Evolutionary conservation across 106 monocot species (phyloP).

Genomic region (Chionographis japonica): DNA sequence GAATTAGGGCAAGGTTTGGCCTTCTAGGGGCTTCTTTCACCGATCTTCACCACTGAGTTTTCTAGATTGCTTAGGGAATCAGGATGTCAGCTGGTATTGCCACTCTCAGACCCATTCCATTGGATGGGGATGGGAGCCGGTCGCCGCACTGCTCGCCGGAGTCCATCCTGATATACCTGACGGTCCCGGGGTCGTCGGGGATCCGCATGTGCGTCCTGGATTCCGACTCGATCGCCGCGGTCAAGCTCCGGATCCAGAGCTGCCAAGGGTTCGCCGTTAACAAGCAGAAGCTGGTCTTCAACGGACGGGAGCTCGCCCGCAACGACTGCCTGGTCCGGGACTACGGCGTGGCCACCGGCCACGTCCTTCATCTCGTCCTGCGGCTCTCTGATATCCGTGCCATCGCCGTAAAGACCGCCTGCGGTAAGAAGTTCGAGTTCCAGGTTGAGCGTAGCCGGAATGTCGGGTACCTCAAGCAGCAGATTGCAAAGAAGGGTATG

Average conservation of each 20-base stretch:
- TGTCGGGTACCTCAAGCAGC: slow-evolving; percentile 40
- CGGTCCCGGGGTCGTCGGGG: slow-evolving; percentile 30
- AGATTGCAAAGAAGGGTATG: slow-evolving; percentile 29
- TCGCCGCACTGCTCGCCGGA: slow-evolving; percentile 22
- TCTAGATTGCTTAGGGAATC: no score
- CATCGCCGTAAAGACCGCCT: slow-evolving; percentile 33
- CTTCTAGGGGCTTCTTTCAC: background rate
- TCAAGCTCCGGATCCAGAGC: slow-evolving; percentile 57
- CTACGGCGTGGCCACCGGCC: slow-evolving; percentile 49
- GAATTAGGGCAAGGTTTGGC: no score
- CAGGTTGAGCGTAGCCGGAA: slow-evolving; percentile 27
- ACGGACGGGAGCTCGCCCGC: slow-evolving; percentile 48
- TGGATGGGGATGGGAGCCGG: slow-evolving; percentile 17
- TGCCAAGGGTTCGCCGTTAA: slow-evolving; percentile 44
- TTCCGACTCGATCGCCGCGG: slow-evolving; percentile 54
- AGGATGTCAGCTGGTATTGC: slow-evolving; percentile 34
- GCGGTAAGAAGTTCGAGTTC: slow-evolving; percentile 42
- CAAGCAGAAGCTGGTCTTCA: slow-evolving; percentile 48
- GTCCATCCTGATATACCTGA: slow-evolving; percentile 44
- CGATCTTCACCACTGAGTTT: background rate
- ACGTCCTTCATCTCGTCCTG: slow-evolving; percentile 47
- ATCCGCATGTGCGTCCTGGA: slow-evolving; percentile 54
- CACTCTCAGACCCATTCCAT: slow-evolving; percentile 12
- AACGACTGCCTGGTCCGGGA: slow-evolving; percentile 46
- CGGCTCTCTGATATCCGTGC: slow-evolving; percentile 35